Evolutionary conservation across 768 basidiomycete genomes (phyloP).

Genomic region (Solioccasus polychromus): DNA sequence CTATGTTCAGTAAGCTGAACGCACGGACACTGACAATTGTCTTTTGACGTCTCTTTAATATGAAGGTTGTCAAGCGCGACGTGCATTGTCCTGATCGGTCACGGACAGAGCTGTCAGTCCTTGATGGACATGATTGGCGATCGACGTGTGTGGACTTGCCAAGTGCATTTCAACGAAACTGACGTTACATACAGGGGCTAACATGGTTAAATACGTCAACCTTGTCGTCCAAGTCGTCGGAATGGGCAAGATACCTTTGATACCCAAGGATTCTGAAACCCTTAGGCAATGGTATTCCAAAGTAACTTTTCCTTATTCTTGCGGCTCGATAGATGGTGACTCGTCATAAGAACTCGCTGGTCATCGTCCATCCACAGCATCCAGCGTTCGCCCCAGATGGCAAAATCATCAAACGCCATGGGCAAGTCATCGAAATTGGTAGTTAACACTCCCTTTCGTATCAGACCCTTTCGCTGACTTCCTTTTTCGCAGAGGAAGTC

Average conservation of each 20-base stretch:
- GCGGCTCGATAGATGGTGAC: conserved; percentile 5
- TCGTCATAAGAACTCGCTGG: conserved; percentile 61
- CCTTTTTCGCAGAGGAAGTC: conserved; percentile 51
- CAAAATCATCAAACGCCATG: conserved; percentile 56
- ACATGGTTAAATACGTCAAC: conserved; percentile 61
- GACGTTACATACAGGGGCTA: conserved; percentile 35
- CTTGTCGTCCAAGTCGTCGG: conserved; percentile 81
- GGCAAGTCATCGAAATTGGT: conserved; percentile 64
- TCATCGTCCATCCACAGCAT: conserved; percentile 67
- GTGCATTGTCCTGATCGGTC: conserved; percentile 79
- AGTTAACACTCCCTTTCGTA: conserved; percentile 14
- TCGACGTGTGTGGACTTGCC: conserved; percentile 51
- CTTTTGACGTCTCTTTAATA: not conserved
- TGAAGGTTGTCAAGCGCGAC: conserved; percentile 68
- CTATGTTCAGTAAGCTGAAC: conserved; percentile 74
- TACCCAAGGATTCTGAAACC: conserved; percentile 53
- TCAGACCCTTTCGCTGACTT: not conserved
- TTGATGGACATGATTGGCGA: conserved; percentile 71
- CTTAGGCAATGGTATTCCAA: conserved; percentile 71
- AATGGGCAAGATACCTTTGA: conserved; percentile 49
- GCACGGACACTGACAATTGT: not conserved
- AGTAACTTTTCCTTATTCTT: conserved; percentile 36
- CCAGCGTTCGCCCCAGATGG: conserved; percentile 41
- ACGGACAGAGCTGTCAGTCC: conserved; percentile 78
- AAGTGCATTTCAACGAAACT: not conserved